Percentiles rank a stretch among this genome's conserved stretches.
Evolutionary conservation across 345 rosid genomes (phyloP).

Genomic region (Salix exigua): DNA sequence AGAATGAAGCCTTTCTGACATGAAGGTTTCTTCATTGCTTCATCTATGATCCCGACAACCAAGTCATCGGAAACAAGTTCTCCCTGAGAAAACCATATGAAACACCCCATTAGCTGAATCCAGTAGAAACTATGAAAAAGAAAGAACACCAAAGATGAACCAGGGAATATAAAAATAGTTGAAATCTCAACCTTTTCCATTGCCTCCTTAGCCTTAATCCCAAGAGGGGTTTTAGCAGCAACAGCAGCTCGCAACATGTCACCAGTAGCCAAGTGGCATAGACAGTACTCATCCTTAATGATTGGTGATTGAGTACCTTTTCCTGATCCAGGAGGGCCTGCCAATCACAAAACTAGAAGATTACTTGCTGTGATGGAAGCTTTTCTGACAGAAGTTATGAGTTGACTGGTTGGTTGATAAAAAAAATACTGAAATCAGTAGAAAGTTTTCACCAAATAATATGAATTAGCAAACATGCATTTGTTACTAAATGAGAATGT

Average conservation of each 20-base stretch:
- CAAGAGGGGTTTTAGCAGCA: slow-evolving; percentile 90
- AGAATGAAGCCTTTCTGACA: slow-evolving; percentile 94
- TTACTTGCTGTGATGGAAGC: neutral
- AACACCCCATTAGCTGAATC: slow-evolving; percentile 11
- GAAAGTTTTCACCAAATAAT: neutral
- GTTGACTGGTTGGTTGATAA: neutral
- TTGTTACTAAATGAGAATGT: neutral
- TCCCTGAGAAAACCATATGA: slow-evolving; percentile 45
- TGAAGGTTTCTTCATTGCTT: slow-evolving; percentile 87
- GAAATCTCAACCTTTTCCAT: slow-evolving; percentile 73
- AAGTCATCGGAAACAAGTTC: slow-evolving; percentile 94
- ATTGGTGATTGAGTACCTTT: slow-evolving; percentile 96
- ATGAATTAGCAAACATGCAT: neutral
- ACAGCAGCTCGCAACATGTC: slow-evolving; percentile 99
- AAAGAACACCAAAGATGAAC: neutral
- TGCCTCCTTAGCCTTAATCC: slow-evolving; percentile 91
- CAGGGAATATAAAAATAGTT: neutral
- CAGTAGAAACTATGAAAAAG: neutral
- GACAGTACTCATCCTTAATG: slow-evolving; percentile 86
- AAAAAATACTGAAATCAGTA: neutral
- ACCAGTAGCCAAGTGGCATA: slow-evolving; percentile 98
- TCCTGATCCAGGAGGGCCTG: slow-evolving; percentile 99
- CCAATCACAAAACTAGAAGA: neutral
- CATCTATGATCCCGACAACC: slow-evolving; percentile 91
- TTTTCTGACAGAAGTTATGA: neutral